Evolutionary conservation across 352 stramenopile species (phyloP), one percentile per base, ranked within the genome.

Genomic region (Phytopythium sindhum): DNA sequence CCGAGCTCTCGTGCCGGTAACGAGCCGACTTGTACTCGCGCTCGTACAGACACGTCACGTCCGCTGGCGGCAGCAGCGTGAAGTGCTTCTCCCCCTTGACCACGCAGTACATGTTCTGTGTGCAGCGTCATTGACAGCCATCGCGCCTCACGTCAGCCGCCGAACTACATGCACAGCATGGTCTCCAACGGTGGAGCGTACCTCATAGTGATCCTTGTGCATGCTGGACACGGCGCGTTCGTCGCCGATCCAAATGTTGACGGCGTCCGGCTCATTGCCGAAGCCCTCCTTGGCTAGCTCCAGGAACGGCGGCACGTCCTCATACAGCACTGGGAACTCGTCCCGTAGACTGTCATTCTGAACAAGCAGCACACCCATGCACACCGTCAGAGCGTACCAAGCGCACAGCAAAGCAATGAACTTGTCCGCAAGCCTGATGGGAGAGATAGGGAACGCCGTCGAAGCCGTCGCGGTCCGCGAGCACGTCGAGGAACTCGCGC

Each of bases 221-320:
- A 98, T 94, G 10, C 91, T 94, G 0, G 97, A 99, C 37, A 98
- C 80, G 0, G 95, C 90, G 63, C 84, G 75, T 61, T 98, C 92
- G 69, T 99, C 96, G 9, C 97, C 97, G 65, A 99, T 98, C 97
- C 97, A 99, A 60, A 99, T 84, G 83, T 99, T 99, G 14, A 99
- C 84, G 1, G 87, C 87, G 66, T 95, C 87, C 1, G 87, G 84
- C 21, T 88, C 73, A 51, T 93, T 93, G 8, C 84, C 87, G 41
- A 96, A 94, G 15, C 81, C 76, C 57, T 91, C 77, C 9, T 84
- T 68, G 0, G 77, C 81, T 21, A 94, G 66, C 15, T 69, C 61
- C 23, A 94, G 66, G 35, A 65, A 84, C n/a, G 80, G 57, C 15
- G 85, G 84, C 19, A 94, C 80, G 14, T 94, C 78, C 6, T 77